phyloP scores from a whole-genome alignment of 2,329 filamentous ascomycete species.

The Ceratocystis variospora region DNA sequence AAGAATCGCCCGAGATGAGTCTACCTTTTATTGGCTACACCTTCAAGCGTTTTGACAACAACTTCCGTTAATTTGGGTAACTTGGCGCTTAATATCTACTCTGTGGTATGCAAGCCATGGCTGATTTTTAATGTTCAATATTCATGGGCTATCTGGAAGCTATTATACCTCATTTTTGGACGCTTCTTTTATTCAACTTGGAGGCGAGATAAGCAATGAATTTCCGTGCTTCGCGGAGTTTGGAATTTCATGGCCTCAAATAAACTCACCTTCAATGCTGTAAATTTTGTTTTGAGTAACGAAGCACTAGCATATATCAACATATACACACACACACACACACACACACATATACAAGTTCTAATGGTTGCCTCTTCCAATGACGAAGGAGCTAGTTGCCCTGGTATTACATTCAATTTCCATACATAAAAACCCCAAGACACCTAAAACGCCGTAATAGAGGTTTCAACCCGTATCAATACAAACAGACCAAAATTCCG shows the following conservation, averaged over 20 bases:
- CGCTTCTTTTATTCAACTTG: constrained; percentile 16
- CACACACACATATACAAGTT: background rate
- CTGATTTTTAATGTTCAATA: constrained; percentile 9
- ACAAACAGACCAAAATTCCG: background rate
- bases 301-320: background rate
- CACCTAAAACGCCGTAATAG: constrained; percentile 1
- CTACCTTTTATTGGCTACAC: constrained; percentile 85
- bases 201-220: background rate
- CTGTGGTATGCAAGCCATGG: background rate
- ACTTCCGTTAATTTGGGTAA: constrained; percentile 39
- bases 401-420: constrained; percentile 4
- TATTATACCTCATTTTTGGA: constrained; percentile 21
- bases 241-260: background rate
- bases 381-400: background rate
- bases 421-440: constrained; percentile 1
- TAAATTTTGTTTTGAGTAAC: background rate
- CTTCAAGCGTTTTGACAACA: constrained; percentile 87
- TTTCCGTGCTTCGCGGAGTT: background rate
- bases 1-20: constrained; percentile 73
- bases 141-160: background rate
- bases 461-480: background rate
- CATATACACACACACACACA: background rate
- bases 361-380: background rate
- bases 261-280: background rate
- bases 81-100: constrained; percentile 14